Conservation (phyloP, 139 green algal genomes). For the Volvox reticuliferus region DNA sequence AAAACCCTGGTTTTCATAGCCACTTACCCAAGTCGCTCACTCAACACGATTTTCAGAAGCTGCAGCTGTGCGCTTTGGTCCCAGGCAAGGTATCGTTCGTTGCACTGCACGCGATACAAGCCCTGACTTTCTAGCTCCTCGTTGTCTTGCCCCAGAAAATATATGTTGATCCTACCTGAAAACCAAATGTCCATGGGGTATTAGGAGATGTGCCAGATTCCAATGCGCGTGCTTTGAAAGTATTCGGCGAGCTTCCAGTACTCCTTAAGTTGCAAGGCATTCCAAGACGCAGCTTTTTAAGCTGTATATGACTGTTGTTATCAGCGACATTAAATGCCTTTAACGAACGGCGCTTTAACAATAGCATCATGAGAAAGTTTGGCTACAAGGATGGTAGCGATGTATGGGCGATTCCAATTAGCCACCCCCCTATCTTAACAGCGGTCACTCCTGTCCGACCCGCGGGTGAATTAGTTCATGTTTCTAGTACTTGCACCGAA, state of each 20-base stretch:
- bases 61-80: slow-evolving; percentile 40
- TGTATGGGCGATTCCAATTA: too few species aligned
- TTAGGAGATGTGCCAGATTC: background rate
- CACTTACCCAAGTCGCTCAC: slow-evolving; percentile 7
- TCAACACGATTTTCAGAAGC: slow-evolving; percentile 47
- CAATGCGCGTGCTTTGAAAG: background rate
- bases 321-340: too few species aligned
- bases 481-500: too few species aligned
- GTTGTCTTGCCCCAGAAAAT: background rate
- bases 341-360: too few species aligned
- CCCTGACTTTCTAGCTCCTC: background rate
- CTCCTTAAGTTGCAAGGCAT: background rate
- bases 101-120: background rate
- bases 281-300: too few species aligned
- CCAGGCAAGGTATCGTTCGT: slow-evolving; percentile 39
- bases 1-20: background rate
- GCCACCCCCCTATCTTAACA: too few species aligned
- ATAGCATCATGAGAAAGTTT: too few species aligned
- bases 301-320: too few species aligned
- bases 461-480: too few species aligned
- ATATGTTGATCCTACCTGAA: slow-evolving; percentile 16
- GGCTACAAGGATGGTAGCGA: too few species aligned
- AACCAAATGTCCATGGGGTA: slow-evolving; percentile 42
- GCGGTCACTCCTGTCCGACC: too few species aligned
- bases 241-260: background rate